phyloP scores from a whole-genome alignment of 768 basidiomycete species.

The Gloeopeniophorella convolvens region DNA sequence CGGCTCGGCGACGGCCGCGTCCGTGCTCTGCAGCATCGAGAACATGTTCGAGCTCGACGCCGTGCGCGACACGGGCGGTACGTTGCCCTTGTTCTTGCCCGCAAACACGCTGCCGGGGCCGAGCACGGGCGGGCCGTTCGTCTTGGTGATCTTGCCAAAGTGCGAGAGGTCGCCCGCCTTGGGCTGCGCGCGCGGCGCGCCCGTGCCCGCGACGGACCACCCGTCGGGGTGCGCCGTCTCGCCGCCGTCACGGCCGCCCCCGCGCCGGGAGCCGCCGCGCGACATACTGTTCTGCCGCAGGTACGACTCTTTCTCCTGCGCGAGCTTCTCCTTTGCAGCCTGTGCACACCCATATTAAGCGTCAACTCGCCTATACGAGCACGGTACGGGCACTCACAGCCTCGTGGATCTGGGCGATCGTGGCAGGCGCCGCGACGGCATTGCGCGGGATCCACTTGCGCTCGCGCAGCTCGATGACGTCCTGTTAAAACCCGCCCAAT shows the following conservation, averaged over 20 bases:
- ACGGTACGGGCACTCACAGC: slow-evolving; percentile 47
- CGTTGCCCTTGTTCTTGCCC: slow-evolving; percentile 63
- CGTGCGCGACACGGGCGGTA: slow-evolving; percentile 68
- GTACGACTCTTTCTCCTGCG: slow-evolving; percentile 64
- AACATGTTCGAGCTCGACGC: slow-evolving; percentile 83
- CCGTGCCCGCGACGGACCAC: slow-evolving; percentile 50
- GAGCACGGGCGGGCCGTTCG: slow-evolving; percentile 63
- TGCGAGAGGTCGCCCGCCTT: slow-evolving; percentile 83
- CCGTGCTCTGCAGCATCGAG: slow-evolving; percentile 66
- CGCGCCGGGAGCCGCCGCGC: slow-evolving; percentile 85
- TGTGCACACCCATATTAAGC: slow-evolving; percentile 27
- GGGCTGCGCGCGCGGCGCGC: slow-evolving; percentile 45
- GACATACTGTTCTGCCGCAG: slow-evolving; percentile 75
- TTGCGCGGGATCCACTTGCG: slow-evolving; percentile 77
- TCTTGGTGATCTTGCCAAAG: slow-evolving; percentile 80
- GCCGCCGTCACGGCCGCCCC: slow-evolving; percentile 57
- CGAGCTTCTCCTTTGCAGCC: slow-evolving; percentile 88
- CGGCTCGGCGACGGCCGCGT: slow-evolving; percentile 48
- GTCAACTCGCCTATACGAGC: slow-evolving; percentile 5
- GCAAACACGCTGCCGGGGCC: slow-evolving; percentile 83
- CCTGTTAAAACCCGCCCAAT: slow-evolving; percentile 42
- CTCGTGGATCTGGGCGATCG: slow-evolving; percentile 85
- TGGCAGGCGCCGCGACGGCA: slow-evolving; percentile 70
- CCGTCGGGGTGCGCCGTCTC: slow-evolving; percentile 68
- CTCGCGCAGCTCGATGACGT: slow-evolving; percentile 82